Conservation (phyloP, 2,329 filamentous ascomycete species). For the Rachicladosporium sp. region DNA sequence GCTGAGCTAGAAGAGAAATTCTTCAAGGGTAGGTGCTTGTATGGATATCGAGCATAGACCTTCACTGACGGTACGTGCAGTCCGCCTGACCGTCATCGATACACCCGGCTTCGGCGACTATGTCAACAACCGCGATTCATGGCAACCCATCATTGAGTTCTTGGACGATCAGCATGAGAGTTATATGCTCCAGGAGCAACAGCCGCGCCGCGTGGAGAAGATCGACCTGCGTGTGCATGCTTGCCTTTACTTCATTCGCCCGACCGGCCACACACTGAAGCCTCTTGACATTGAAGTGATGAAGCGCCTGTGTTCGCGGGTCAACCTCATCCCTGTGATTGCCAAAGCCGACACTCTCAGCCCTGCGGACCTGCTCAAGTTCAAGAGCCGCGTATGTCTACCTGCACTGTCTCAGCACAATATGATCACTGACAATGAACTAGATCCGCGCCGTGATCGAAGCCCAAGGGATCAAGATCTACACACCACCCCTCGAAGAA, state of each 20-base stretch:
- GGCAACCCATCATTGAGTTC: conserved; percentile 99
- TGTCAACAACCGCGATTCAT: conserved; percentile 99
- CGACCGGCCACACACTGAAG: conserved; percentile 96
- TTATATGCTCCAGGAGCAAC: conserved; percentile 99
- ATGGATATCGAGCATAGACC: neutral
- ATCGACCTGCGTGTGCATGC: conserved; percentile 98
- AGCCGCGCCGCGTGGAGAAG: conserved; percentile 94
- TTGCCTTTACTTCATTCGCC: conserved; percentile 97
- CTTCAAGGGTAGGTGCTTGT: conserved; percentile 70
- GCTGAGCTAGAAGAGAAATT: conserved; percentile 99
- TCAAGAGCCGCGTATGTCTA: conserved; percentile 64
- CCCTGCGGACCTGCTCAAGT: conserved; percentile 77
- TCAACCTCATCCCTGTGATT: conserved; percentile 96
- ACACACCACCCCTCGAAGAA: conserved; percentile 93
- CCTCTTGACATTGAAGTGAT: conserved; percentile 98
- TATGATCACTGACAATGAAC: conserved; percentile 19
- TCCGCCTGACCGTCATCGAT: conserved; percentile 96
- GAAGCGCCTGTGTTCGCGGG: conserved; percentile 95
- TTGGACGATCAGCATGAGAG: conserved; percentile 99
- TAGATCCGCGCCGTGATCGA: conserved; percentile 92
- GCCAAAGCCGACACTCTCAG: conserved; percentile 98
- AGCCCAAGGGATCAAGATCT: conserved; percentile 99
- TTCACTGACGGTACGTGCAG: conserved; percentile 36
- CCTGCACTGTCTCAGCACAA: neutral
- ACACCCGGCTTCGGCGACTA: conserved; percentile 99